phyloP scores from a whole-genome alignment of 2,329 filamentous ascomycete genomes.

The Fusarium azukiicola region DNA sequence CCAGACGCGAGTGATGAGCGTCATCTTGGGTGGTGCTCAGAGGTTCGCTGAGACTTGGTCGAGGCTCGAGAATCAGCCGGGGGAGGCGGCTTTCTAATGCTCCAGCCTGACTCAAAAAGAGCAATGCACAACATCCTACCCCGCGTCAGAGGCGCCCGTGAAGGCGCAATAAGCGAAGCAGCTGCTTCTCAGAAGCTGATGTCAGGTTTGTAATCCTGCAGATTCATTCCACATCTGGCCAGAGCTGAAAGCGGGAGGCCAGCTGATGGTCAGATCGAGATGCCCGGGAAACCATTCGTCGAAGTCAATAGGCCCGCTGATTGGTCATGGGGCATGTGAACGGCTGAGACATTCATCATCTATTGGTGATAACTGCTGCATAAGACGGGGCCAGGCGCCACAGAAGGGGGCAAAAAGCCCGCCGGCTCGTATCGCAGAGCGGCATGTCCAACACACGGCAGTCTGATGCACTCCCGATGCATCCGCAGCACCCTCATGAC shows the following conservation, averaged over 20 bases:
- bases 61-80: neutral
- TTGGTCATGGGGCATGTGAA: neutral
- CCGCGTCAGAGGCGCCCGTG: neutral
- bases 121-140: constrained; percentile 2
- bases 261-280: constrained; percentile 13
- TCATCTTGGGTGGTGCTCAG: constrained; percentile 31
- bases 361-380: neutral
- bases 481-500: neutral
- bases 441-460: neutral
- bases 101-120: neutral
- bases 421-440: neutral
- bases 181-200: neutral
- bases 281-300: neutral
- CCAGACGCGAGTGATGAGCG: constrained; percentile 45
- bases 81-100: neutral
- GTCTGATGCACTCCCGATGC: neutral
- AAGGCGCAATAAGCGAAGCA: neutral
- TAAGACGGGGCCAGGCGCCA: neutral
- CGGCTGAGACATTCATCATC: constrained; percentile 3
- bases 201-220: neutral
- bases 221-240: constrained; percentile 8
- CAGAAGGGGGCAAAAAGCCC: neutral
- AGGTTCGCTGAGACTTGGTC: neutral
- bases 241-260: constrained; percentile 23
- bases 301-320: neutral